Evolutionary conservation across 257 asterid species (phyloP).

Genomic region (Solanum bulbocastanum): DNA sequence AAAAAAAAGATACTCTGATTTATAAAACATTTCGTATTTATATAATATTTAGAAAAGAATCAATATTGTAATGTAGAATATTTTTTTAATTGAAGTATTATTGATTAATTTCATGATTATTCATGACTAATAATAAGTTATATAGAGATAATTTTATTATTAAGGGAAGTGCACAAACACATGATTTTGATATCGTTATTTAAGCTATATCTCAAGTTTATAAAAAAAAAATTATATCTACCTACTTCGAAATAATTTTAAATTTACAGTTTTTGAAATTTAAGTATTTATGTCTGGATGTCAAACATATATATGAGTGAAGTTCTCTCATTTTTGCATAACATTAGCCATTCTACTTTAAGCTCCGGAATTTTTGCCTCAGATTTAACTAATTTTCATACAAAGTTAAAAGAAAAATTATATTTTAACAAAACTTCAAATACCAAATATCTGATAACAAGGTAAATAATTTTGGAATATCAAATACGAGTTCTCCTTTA

Average conservation of each 20-base stretch:
- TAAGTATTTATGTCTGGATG: no score
- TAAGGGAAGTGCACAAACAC: not conserved
- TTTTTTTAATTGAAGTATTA: not conserved
- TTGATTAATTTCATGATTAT: not conserved
- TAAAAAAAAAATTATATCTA: no score
- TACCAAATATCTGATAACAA: no score
- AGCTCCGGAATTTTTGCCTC: fast-evolving
- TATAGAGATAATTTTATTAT: not conserved
- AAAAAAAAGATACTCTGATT: not conserved
- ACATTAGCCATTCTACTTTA: no score
- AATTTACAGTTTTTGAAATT: no score
- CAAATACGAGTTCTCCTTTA: no score
- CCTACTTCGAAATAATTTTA: fast-evolving
- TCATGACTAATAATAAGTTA: not conserved
- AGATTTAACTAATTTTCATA: no score
- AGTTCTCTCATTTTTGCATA: not conserved
- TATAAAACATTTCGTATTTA: not conserved
- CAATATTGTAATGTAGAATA: not conserved
- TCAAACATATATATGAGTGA: no score
- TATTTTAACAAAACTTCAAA: no score
- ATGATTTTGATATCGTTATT: no score
- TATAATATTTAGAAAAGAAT: not conserved
- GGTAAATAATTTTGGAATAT: no score
- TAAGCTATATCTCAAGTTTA: not conserved
- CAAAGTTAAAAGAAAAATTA: no score